These are phyloP conservation scores for Leonotis leonurus DNA, from an alignment of 257 asterid genomes.

Conservation along the genomic window DNA sequence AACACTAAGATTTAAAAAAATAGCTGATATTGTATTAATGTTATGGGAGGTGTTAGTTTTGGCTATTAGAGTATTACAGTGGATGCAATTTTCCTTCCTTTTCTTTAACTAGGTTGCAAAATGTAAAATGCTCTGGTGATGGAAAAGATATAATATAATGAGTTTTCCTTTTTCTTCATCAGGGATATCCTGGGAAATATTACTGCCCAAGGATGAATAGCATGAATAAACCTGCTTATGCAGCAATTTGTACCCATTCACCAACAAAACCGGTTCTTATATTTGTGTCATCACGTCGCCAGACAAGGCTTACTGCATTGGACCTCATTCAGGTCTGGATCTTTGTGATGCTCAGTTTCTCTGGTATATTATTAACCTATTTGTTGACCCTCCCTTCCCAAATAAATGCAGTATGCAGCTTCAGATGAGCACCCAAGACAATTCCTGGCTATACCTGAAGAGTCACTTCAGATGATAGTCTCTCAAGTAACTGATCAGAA, in stretches of 20 bases:
- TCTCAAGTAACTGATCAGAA: conserved; percentile 94
- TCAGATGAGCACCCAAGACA: conserved; percentile 91
- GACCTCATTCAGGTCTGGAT: conserved; percentile 90
- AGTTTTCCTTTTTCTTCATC: conserved; percentile 21
- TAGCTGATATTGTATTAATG: neutral
- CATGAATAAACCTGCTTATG: conserved; percentile 97
- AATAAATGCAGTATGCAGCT: conserved; percentile 62
- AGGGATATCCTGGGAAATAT: conserved; percentile 98
- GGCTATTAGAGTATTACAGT: neutral
- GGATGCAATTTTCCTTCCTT: conserved; percentile 1
- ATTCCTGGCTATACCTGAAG: conserved; percentile 84
- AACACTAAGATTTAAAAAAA: neutral
- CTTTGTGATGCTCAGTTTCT: conserved; percentile 1
- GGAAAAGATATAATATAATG: conserved; percentile 5
- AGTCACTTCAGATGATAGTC: conserved; percentile 89
- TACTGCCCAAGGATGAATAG: conserved; percentile 99
- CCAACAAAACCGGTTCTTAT: conserved; percentile 95
- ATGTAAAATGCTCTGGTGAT: conserved; percentile 9
- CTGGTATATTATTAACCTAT: neutral
- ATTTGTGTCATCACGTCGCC: conserved; percentile 99
- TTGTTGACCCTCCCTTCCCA: neutral
- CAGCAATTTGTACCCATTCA: conserved; percentile 96
- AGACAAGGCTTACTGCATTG: conserved; percentile 96
- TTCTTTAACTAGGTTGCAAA: neutral
- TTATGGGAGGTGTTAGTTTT: neutral